Percentiles rank a stretch among this genome's conserved stretches.
These are phyloP conservation scores for Fusarium brevicatenulatum DNA, from an alignment of 2,329 filamentous ascomycete genomes.

Conservation along the genomic window DNA sequence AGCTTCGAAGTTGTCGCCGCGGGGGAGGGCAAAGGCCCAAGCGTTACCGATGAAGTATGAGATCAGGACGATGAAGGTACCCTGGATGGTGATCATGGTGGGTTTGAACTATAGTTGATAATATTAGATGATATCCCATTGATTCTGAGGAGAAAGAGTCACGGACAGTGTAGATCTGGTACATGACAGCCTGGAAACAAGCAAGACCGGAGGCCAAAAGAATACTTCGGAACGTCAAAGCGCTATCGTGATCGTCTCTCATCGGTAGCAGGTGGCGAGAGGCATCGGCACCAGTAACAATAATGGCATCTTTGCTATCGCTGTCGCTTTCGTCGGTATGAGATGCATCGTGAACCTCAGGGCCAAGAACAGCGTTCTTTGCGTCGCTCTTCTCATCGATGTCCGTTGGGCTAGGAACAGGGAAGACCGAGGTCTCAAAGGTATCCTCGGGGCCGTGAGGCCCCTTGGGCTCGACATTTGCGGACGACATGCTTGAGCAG, in stretches of 20 bases:
- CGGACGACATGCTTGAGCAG: slow-evolving; percentile 6
- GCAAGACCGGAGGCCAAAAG: slow-evolving; percentile 60
- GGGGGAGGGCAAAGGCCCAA: slow-evolving; percentile 54
- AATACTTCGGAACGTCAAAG: slow-evolving; percentile 64
- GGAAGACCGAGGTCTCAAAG: slow-evolving; percentile 30
- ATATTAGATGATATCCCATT: not conserved
- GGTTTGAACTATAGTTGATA: slow-evolving; percentile 59
- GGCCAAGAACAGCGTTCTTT: not conserved
- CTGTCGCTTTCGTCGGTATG: slow-evolving; percentile 46
- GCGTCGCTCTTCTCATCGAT: slow-evolving; percentile 27
- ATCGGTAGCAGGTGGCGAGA: slow-evolving; percentile 59
- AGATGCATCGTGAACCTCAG: slow-evolving; percentile 4
- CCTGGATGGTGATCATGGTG: slow-evolving; percentile 57
- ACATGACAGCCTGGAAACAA: slow-evolving; percentile 65
- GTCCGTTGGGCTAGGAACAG: slow-evolving; percentile 16
- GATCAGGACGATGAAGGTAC: slow-evolving; percentile 67
- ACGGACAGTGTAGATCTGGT: slow-evolving; percentile 64
- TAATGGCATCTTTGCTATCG: slow-evolving; percentile 56
- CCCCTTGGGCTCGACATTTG: slow-evolving; percentile 9
- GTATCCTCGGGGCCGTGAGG: slow-evolving; percentile 2
- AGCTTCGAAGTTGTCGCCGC: slow-evolving; percentile 60
- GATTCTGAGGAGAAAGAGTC: rapidly evolving
- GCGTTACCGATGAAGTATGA: slow-evolving; percentile 64
- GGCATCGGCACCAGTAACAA: slow-evolving; percentile 63
- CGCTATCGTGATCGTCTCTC: slow-evolving; percentile 62